Conservation (phyloP, 768 basidiomycete species). For the Rhizopogon salebrosus region DNA sequence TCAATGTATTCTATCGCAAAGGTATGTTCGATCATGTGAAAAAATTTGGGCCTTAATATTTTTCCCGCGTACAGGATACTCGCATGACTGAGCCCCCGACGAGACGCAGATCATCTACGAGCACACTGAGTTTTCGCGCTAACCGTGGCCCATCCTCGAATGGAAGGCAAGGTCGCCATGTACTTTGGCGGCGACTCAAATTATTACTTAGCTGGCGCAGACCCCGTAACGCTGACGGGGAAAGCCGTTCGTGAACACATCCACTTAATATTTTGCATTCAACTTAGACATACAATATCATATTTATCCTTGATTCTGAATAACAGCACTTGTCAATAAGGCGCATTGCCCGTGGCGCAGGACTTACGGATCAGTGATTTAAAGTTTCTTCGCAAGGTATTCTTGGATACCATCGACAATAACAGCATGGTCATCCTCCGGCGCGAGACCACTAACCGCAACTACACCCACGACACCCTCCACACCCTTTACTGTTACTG, state of each 20-base stretch:
- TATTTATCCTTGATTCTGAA: background rate
- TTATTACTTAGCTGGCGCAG: background rate
- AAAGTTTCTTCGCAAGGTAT: constrained; percentile 14
- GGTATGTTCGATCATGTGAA: background rate
- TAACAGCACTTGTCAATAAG: background rate
- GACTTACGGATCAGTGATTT: background rate
- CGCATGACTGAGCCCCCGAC: background rate
- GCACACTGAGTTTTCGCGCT: background rate
- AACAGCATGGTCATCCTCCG: constrained; percentile 27
- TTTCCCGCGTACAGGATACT: background rate
- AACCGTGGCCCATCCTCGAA: background rate
- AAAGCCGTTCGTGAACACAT: background rate
- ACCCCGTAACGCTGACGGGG: background rate
- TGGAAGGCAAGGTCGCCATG: background rate
- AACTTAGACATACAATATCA: background rate
- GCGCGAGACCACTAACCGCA: constrained; percentile 28
- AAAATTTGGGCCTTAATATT: background rate
- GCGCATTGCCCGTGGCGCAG: background rate
- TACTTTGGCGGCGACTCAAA: background rate
- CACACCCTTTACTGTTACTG: constrained; percentile 27
- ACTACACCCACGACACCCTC: constrained; percentile 30
- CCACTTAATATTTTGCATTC: background rate
- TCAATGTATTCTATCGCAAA: background rate
- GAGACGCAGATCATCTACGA: background rate
- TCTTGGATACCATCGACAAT: constrained; percentile 24